Percentiles rank a stretch among this genome's conserved stretches.
Evolutionary conservation across 257 asterid genomes (phyloP).

Genomic region (Nicotiana undulata): DNA sequence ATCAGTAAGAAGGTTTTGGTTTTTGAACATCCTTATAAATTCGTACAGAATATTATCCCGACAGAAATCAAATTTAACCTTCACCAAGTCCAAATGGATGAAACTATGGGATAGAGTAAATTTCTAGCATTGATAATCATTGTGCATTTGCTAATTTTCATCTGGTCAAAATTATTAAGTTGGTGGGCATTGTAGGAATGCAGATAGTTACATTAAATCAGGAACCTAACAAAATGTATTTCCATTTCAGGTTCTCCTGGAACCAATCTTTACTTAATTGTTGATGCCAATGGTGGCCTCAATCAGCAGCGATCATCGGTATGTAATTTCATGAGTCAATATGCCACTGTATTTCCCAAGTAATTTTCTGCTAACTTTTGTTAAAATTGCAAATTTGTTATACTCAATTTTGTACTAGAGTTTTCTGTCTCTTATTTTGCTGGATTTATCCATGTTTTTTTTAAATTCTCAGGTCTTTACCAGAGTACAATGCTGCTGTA

Average conservation of each 20-base stretch:
- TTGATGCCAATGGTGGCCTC: slow-evolving; percentile 90
- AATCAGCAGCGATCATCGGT: slow-evolving; percentile 93
- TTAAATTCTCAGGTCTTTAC: neutral
- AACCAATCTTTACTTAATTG: slow-evolving; percentile 43
- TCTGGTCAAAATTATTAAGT: neutral
- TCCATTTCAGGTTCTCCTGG: slow-evolving; percentile 23
- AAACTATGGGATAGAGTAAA: neutral
- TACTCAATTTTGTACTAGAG: neutral
- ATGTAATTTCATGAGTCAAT: slow-evolving; percentile 16
- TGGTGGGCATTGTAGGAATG: neutral
- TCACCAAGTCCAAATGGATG: neutral
- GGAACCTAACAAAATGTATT: neutral
- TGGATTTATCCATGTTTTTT: neutral
- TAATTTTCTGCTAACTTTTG: neutral
- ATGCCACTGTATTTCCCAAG: neutral
- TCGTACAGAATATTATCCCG: neutral
- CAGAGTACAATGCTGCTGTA: neutral
- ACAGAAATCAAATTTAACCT: neutral
- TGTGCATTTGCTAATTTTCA: neutral
- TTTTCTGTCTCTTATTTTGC: neutral
- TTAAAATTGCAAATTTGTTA: neutral
- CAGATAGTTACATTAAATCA: neutral
- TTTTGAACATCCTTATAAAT: neutral
- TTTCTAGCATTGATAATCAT: neutral
- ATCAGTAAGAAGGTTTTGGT: neutral